Percentiles rank a stretch among this genome's conserved stretches.
Evolutionary conservation across 2,329 filamentous ascomycete genomes (phyloP).

Genomic region (Fusarium tricinctum): DNA sequence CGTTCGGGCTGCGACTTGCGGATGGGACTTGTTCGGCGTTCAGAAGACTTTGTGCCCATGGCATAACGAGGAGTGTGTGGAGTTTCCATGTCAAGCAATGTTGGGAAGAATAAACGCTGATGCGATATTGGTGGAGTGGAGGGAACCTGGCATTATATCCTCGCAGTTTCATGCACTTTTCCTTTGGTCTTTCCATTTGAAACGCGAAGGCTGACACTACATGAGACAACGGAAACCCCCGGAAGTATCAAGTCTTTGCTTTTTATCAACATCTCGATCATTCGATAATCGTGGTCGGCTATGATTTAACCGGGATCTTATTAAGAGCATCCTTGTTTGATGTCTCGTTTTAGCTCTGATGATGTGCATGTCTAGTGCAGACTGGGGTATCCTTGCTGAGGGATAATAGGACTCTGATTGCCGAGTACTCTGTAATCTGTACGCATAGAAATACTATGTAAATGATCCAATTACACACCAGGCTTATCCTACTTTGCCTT

Average conservation of each 20-base stretch:
- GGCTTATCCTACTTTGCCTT: conserved; percentile 24
- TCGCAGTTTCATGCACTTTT: neutral
- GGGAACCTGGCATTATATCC: conserved; percentile 15
- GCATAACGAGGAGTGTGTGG: conserved; percentile 43
- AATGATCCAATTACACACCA: neutral
- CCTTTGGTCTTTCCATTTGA: neutral
- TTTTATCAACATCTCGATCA: neutral
- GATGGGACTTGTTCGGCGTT: conserved; percentile 39
- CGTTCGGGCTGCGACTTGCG: conserved; percentile 30
- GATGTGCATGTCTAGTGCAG: conserved; percentile 15
- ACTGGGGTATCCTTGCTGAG: conserved; percentile 7
- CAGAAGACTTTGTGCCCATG: conserved; percentile 43
- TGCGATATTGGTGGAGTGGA: neutral
- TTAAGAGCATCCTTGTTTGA: conserved; percentile 10
- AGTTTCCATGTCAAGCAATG: neutral
- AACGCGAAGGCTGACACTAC: conserved; percentile 1
- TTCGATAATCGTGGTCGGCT: conserved; percentile 1
- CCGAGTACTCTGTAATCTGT: too few relatives aligned
- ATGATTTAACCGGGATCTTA: conserved; percentile 6
- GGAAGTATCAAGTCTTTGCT: conserved; percentile 8
- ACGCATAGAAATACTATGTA: too few relatives aligned
- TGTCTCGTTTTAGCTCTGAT: conserved; percentile 17
- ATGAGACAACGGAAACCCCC: conserved; percentile 10
- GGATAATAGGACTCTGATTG: neutral
- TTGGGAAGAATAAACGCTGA: neutral